Percentiles rank a stretch among this genome's conserved stretches.
Evolutionary conservation across 306 rosid genomes (phyloP).

Genomic region (Luffa acutangula): DNA sequence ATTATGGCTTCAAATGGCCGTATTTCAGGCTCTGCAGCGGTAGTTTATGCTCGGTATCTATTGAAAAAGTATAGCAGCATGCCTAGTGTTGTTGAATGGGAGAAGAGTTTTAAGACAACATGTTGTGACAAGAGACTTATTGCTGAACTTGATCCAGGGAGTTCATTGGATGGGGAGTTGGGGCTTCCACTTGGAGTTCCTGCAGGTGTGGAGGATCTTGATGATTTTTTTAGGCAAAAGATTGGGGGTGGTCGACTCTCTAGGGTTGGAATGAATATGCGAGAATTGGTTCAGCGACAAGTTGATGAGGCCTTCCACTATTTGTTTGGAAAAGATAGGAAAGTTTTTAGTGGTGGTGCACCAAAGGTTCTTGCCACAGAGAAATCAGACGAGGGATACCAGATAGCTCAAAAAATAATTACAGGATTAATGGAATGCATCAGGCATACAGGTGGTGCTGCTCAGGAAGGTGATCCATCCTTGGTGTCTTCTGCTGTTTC

Average conservation of each 20-base stretch:
- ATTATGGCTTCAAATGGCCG: conserved; percentile 65
- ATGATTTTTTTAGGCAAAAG: conserved; percentile 88
- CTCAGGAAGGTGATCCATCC: conserved; percentile 98
- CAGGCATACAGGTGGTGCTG: conserved; percentile 97
- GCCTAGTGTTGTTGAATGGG: conserved; percentile 78
- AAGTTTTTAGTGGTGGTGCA: conserved; percentile 37
- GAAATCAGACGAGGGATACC: conserved; percentile 83
- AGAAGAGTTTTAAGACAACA: conserved; percentile 56
- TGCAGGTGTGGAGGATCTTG: conserved; percentile 83
- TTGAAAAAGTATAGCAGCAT: conserved; percentile 60
- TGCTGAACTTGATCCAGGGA: conserved; percentile 62
- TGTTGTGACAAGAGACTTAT: conserved; percentile 65
- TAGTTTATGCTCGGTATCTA: conserved; percentile 52
- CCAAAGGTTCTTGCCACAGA: conserved; percentile 58
- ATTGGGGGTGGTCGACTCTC: conserved; percentile 70
- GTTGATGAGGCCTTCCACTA: conserved; percentile 50
- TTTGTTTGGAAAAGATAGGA: conserved; percentile 68
- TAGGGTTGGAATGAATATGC: conserved; percentile 65
- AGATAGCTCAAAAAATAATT: conserved; percentile 64
- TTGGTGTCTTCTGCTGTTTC: conserved; percentile 88
- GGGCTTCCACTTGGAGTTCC: conserved; percentile 83
- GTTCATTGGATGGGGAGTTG: conserved; percentile 64
- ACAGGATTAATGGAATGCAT: conserved; percentile 70
- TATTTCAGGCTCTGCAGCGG: conserved; percentile 57
- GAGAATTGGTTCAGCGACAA: conserved; percentile 75